These are phyloP conservation scores for Sporothrix phasma DNA, from an alignment of 2,329 filamentous ascomycete species.

Conservation along the genomic window DNA sequence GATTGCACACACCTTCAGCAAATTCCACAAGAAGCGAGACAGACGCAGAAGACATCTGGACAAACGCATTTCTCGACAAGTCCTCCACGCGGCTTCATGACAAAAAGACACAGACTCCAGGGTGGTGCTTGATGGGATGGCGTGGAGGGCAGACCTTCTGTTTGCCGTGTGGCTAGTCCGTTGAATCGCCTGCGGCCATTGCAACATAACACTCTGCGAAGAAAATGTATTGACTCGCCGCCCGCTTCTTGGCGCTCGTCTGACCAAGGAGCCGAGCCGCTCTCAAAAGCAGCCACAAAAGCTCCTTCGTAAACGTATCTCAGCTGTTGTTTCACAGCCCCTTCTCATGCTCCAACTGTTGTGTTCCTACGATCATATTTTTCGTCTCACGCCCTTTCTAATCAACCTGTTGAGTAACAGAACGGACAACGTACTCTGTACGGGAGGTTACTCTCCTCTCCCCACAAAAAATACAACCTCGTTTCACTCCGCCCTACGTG, in stretches of 20 bases:
- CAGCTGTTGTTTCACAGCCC: not conserved
- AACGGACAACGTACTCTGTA: not conserved
- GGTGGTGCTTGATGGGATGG: not conserved
- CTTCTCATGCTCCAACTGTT: not conserved
- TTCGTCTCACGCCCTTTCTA: no score
- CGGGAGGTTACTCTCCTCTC: no score
- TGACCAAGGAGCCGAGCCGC: not conserved
- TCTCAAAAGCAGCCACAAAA: not conserved
- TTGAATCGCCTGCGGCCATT: not conserved
- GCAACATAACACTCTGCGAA: not conserved
- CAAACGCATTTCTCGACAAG: not conserved
- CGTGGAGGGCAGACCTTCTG: not conserved
- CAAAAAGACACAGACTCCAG: not conserved
- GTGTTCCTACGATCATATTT: no score
- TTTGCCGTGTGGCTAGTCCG: not conserved
- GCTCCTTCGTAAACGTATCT: not conserved
- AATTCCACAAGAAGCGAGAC: not conserved
- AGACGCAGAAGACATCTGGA: not conserved
- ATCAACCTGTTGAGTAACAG: not conserved
- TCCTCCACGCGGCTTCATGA: no score
- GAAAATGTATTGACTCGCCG: not conserved
- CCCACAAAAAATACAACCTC: not conserved
- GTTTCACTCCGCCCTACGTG: not conserved
- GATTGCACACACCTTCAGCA: no score
- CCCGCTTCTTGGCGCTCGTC: not conserved